Conservation (phyloP, 2,329 filamentous ascomycete genomes). For the Pleoardoris graminearum region DNA sequence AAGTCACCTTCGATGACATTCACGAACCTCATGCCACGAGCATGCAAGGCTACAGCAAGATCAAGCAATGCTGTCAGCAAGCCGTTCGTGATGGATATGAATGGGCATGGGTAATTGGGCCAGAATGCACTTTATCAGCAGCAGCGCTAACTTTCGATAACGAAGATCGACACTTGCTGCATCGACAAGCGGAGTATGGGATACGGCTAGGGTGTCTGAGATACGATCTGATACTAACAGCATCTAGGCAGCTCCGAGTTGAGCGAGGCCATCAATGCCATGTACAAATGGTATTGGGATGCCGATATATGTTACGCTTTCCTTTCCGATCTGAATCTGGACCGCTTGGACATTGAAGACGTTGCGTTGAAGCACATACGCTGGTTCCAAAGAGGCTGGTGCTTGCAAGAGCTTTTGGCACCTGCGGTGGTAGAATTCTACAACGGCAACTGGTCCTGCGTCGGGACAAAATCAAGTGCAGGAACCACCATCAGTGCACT, state of each 20-base stretch:
- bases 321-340: slow-evolving; percentile 10
- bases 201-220: too few relatives aligned
- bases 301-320: slow-evolving; percentile 18
- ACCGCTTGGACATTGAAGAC: neutral
- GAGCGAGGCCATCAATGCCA: slow-evolving; percentile 19
- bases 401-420: slow-evolving; percentile 15
- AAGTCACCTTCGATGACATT: slow-evolving; percentile 12
- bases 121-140: neutral
- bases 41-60: slow-evolving; percentile 8
- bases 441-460: slow-evolving; percentile 2
- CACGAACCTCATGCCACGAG: neutral
- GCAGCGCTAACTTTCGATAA: neutral
- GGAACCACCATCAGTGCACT: neutral
- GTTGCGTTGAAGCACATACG: neutral
- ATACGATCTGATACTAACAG: neutral
- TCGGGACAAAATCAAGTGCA: slow-evolving; percentile 11
- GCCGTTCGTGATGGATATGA: neutral
- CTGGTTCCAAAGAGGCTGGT: slow-evolving; percentile 18
- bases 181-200: slow-evolving; percentile 20
- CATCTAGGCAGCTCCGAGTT: slow-evolving; percentile 13
- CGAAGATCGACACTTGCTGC: slow-evolving; percentile 14
- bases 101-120: slow-evolving; percentile 1
- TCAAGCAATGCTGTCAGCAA: neutral
- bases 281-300: slow-evolving; percentile 18
- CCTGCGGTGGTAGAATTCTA: slow-evolving; percentile 15